Conservation (phyloP, 768 basidiomycete species). For the Mycena olivaceomarginata region DNA sequence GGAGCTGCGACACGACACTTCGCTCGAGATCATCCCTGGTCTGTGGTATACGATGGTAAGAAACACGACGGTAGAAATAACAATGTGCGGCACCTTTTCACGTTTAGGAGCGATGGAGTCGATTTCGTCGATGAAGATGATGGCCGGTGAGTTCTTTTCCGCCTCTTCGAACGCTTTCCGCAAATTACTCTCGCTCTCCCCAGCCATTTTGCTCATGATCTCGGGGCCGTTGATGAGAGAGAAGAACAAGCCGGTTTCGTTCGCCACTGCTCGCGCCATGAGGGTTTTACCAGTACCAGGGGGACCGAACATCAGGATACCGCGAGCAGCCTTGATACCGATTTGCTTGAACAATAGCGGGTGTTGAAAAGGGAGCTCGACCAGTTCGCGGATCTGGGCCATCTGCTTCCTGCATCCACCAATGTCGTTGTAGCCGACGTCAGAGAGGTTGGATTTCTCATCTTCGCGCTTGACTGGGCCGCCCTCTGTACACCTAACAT, state of each 20-base stretch:
- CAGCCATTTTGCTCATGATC: too few relatives aligned
- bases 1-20: conserved; percentile 93
- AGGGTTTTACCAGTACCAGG: conserved; percentile 99
- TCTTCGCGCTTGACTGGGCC: conserved; percentile 99
- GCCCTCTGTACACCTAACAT: conserved; percentile 78
- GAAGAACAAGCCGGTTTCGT: too few relatives aligned
- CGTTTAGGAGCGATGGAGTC: conserved; percentile 99
- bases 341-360: conserved; percentile 99
- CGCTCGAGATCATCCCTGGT: conserved; percentile 99
- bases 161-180: conserved; percentile 89
- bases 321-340: conserved; percentile 85
- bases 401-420: conserved; percentile 99
- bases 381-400: conserved; percentile 99
- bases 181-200: too few relatives aligned
- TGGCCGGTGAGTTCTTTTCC: conserved; percentile 99
- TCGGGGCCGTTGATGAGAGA: too few relatives aligned
- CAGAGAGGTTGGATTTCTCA: conserved; percentile 96
- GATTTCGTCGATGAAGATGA: conserved; percentile 99
- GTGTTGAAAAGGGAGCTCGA: conserved; percentile 97
- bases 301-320: conserved; percentile 90
- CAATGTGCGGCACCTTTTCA: conserved; percentile 85
- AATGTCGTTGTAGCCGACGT: conserved; percentile 99
- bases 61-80: neutral
- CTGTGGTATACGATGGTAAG: conserved; percentile 59
- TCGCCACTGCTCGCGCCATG: conserved; percentile 99